Evolutionary conservation across 768 basidiomycete genomes (phyloP), one percentile per base, ranked within the genome.

Genomic region (Paxillus rubicundulus): DNA sequence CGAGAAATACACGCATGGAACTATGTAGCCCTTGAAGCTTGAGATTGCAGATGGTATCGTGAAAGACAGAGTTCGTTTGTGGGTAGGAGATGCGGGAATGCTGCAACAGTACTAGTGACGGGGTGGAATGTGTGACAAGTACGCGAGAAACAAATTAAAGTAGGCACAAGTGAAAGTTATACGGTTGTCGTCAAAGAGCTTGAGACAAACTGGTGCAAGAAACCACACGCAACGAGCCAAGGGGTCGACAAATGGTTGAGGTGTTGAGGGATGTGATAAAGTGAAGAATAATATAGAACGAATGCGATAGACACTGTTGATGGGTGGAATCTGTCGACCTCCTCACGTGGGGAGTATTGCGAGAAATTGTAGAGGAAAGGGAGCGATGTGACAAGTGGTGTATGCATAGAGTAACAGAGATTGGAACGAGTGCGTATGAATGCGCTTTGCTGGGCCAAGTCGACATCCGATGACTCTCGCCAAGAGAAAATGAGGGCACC

Each of bases 231-330:
- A 61, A 70, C 68, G 65, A 56, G 61, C 63, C 67, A 63, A 63
- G 62, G 59, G 63, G 65, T 65, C 73, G 65, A 72, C 69, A 70
- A 63, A 60, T 57, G 65, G 61, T 56, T 53, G 60, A 61, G 55
- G 49, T 57, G 54, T n/a, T n/a, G n/a, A 76, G 72, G 73, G 74
- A 75, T 79, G 76, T 72, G 77, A 84, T 88, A 86, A 87, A 77
- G 75, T 85, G 85, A 86, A 82, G 79, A 88, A 89, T 89, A 89
- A 89, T 81, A 82, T 76, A 81, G 76, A 77, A 82, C 73, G 76
- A 81, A 79, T 75, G 77, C 78, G 71, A 72, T 70, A 63, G 70
- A 68, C 63, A 70, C 64, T 61, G 65, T 64, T 67, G 68, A 57
- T 68, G 74, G 73, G 66, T 69, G 72, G 71, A 74, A 71, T 74